A percentile compares a stretch with the other conserved stretches of the same genome.
Evolutionary conservation across 208 protist genomes (phyloP).

Genomic region (Leishmania aethiopica): DNA sequence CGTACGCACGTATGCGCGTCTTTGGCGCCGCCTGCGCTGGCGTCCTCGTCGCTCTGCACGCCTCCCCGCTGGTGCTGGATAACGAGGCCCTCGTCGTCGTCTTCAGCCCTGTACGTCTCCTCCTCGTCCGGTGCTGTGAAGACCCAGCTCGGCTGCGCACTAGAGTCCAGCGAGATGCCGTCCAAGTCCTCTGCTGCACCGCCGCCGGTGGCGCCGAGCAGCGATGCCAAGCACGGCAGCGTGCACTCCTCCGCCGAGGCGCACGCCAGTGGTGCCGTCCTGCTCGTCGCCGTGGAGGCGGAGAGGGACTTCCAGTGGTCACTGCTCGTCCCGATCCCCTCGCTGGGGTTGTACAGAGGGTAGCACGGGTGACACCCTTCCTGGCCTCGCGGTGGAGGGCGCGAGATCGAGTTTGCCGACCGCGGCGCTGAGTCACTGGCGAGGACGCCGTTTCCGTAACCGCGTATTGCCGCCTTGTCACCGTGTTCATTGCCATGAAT

Average conservation of each 20-base stretch:
- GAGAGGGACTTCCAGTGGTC: background rate
- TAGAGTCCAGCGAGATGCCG: conserved; percentile 14
- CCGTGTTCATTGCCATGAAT: background rate
- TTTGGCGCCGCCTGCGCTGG: background rate
- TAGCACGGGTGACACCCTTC: background rate
- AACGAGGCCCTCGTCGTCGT: background rate
- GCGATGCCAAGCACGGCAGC: background rate
- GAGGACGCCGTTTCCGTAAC: background rate
- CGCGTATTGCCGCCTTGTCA: background rate
- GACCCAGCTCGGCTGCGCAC: background rate
- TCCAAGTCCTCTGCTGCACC: conserved; percentile 6
- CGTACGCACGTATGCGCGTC: background rate
- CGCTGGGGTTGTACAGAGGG: background rate
- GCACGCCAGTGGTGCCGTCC: background rate
- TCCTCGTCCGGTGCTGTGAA: conserved; percentile 5
- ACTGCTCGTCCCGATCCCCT: background rate
- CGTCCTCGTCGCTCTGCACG: background rate
- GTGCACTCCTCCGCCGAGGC: background rate
- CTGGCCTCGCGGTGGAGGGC: background rate
- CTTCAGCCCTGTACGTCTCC: background rate
- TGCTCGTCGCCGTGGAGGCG: background rate
- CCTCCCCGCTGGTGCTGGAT: background rate
- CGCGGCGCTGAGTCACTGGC: background rate
- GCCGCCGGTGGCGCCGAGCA: conserved; percentile 1
- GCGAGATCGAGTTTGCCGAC: background rate